Conservation (phyloP, 1,284 basidiomycete species). For the Cutaneotrichosporon cutaneum region DNA sequence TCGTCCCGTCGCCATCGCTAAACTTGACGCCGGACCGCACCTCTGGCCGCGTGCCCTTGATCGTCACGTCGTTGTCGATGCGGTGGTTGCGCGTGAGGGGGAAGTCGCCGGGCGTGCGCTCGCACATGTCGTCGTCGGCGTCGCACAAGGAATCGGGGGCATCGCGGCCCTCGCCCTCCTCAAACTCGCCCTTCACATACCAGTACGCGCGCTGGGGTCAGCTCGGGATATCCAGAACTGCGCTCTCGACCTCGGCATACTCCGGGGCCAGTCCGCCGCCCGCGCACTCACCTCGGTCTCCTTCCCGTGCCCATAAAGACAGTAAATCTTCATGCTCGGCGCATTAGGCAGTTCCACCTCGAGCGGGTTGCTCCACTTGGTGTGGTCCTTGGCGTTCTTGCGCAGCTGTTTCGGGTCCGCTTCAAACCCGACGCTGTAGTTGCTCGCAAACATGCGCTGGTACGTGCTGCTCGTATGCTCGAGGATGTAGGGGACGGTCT, state of each 20-base stretch:
- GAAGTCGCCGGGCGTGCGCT: conserved; percentile 60
- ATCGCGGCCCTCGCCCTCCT: conserved; percentile 64
- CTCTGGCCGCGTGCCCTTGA: conserved; percentile 64
- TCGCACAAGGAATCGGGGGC: conserved; percentile 51
- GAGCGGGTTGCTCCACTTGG: conserved; percentile 36
- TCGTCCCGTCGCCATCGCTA: conserved; percentile 95
- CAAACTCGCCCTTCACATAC: conserved; percentile 71
- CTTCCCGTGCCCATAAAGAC: conserved; percentile 94
- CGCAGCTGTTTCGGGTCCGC: conserved; percentile 65
- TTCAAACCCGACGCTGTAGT: conserved; percentile 94
- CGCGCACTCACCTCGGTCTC: conserved; percentile 86
- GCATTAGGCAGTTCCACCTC: conserved; percentile 68
- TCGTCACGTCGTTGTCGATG: conserved; percentile 79
- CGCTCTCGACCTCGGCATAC: too few relatives aligned
- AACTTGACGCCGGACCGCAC: conserved; percentile 79
- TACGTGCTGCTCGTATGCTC: conserved; percentile 80
- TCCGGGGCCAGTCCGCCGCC: too few relatives aligned
- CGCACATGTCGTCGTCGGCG: conserved; percentile 51
- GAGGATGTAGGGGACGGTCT: conserved; percentile 76
- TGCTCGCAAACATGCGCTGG: conserved; percentile 82
- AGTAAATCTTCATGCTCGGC: conserved; percentile 89
- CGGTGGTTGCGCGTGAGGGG: conserved; percentile 65
- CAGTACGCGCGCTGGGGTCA: conserved; percentile 53
- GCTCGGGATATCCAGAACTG: conserved; percentile 8
- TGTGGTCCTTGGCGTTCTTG: conserved; percentile 66